Conservation (phyloP, 2,329 filamentous ascomycete genomes). For the Aspergillaceae sp. region DNA sequence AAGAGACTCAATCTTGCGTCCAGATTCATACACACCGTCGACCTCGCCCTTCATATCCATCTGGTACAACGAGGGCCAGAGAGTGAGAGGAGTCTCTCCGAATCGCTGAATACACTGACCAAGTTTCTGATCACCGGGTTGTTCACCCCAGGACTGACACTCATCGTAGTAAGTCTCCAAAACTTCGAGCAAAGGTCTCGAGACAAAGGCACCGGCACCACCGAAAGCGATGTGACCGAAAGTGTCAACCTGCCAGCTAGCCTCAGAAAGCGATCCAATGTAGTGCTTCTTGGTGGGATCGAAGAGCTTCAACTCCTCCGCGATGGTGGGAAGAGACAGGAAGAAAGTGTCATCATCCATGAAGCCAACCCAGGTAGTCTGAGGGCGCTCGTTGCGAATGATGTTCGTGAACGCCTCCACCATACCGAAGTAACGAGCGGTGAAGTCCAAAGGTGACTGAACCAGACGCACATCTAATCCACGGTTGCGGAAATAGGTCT, state of each 20-base stretch:
- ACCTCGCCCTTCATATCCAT: constrained; percentile 37
- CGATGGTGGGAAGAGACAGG: constrained; percentile 30
- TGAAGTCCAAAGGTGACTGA: constrained; percentile 34
- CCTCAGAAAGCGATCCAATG: constrained; percentile 36
- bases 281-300: constrained; percentile 35
- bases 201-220: constrained; percentile 38
- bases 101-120: constrained; percentile 36
- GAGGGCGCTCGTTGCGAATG: constrained; percentile 30
- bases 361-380: constrained; percentile 36
- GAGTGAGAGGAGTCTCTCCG: constrained; percentile 30
- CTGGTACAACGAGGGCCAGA: constrained; percentile 37
- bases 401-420: constrained; percentile 32
- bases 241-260: constrained; percentile 36
- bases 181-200: constrained; percentile 31
- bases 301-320: constrained; percentile 31
- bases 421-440: constrained; percentile 36
- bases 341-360: constrained; percentile 40
- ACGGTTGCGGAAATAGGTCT: constrained; percentile 35
- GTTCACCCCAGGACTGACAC: constrained; percentile 35
- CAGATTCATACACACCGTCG: constrained; percentile 37
- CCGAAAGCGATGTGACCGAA: constrained; percentile 39
- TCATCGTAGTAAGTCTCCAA: constrained; percentile 32
- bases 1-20: constrained; percentile 34
- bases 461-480: constrained; percentile 34
- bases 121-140: constrained; percentile 38